Conservation (phyloP, 2,329 filamentous ascomycete species). For the Knufia petricola region DNA sequence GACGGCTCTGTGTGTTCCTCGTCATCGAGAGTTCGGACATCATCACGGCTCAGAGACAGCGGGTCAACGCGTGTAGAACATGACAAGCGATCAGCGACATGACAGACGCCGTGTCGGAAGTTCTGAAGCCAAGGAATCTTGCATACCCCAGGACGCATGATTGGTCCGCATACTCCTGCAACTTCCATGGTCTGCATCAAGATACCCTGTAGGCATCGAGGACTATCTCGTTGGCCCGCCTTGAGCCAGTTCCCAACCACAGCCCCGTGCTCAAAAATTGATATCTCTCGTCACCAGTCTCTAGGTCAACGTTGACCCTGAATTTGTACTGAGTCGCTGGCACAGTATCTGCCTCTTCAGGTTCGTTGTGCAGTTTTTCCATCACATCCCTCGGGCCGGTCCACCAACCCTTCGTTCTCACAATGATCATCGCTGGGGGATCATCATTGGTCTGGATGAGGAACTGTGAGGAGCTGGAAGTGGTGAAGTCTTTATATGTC, state of each 20-base stretch:
- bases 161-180: too few species aligned
- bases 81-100: too few species aligned
- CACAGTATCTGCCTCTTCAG: conserved; percentile 35
- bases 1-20: too few species aligned
- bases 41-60: too few species aligned
- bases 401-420: conserved; percentile 40
- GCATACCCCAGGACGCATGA: too few species aligned
- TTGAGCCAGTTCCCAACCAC: conserved; percentile 42
- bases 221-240: conserved; percentile 25
- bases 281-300: conserved; percentile 42
- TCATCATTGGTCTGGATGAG: conserved; percentile 43
- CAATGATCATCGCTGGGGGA: conserved; percentile 40
- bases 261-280: conserved; percentile 41
- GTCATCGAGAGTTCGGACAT: too few species aligned
- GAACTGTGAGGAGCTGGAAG: conserved; percentile 36
- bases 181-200: background rate
- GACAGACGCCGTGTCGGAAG: too few species aligned
- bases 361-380: conserved; percentile 37
- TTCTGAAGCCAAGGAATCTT: too few species aligned
- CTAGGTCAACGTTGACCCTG: conserved; percentile 38
- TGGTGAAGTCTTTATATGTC: conserved; percentile 39
- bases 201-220: conserved; percentile 3
- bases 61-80: too few species aligned
- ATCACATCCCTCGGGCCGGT: conserved; percentile 41
- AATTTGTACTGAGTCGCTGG: conserved; percentile 42